phyloP scores from a whole-genome alignment of 805 yeast genomes.

The Lachancea sp. region DNA sequence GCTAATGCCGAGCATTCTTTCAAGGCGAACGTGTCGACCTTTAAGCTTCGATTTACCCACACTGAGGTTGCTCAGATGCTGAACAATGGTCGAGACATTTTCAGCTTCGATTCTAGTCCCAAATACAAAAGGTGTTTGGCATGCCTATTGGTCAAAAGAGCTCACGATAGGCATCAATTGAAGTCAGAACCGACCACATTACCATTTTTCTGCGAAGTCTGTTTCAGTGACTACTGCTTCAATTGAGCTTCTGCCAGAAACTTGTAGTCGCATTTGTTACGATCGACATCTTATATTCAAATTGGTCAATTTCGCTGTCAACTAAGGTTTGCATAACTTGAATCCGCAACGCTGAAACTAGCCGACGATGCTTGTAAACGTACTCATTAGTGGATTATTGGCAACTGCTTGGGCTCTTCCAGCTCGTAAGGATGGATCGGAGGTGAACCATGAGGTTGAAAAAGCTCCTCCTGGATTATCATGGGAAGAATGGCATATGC shows the following conservation, averaged over 20 bases:
- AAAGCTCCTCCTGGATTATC: slow-evolving; percentile 46
- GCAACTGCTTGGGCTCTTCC: slow-evolving; percentile 6
- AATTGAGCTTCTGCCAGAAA: slow-evolving; percentile 17
- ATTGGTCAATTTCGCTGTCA: neutral
- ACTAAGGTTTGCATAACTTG: neutral
- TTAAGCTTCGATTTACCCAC: slow-evolving; percentile 44
- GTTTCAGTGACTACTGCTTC: slow-evolving; percentile 38
- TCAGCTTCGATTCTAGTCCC: slow-evolving; percentile 37
- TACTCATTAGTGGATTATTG: slow-evolving; percentile 5
- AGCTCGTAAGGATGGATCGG: slow-evolving; percentile 13
- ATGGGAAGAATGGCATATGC: slow-evolving; percentile 91
- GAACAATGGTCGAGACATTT: slow-evolving; percentile 47
- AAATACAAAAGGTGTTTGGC: slow-evolving; percentile 45
- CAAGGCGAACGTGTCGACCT: slow-evolving; percentile 52
- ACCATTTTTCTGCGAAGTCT: slow-evolving; percentile 34
- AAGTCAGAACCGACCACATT: slow-evolving; percentile 8
- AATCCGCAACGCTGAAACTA: neutral
- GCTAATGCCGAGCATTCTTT: slow-evolving; percentile 41
- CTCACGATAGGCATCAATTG: slow-evolving; percentile 34
- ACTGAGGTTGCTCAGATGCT: slow-evolving; percentile 42
- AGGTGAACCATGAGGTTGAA: slow-evolving; percentile 32
- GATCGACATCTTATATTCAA: neutral
- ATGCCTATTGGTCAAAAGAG: slow-evolving; percentile 51
- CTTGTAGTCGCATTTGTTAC: neutral
- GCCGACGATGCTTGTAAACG: neutral